phyloP scores from a whole-genome alignment of 345 rosid species.

The Garcia nutans region DNA sequence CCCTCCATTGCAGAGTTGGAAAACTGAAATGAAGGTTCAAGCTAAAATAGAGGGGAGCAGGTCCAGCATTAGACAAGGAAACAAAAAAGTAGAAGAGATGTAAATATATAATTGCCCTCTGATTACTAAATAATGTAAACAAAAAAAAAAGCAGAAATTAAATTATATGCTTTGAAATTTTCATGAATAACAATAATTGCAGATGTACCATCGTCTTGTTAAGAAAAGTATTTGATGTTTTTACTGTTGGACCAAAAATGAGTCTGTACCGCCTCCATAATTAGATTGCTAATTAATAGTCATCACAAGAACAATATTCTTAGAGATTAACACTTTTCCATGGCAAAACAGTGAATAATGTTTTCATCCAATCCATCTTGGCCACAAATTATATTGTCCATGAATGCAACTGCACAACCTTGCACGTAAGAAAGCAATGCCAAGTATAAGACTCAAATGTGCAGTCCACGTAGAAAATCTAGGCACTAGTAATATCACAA shows the following conservation, averaged over 20 bases:
- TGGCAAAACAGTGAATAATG: background rate
- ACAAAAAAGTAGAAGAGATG: background rate
- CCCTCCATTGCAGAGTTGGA: conserved; percentile 74
- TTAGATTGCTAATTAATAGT: background rate
- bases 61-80: conserved; percentile 11
- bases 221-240: no score
- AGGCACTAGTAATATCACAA: background rate
- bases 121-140: background rate
- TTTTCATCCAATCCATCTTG: background rate
- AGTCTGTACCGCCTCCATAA: background rate
- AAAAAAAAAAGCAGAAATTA: background rate
- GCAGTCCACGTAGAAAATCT: background rate
- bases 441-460: background rate
- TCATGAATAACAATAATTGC: background rate
- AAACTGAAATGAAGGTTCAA: conserved; percentile 55
- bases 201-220: background rate
- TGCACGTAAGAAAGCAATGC: background rate
- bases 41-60: conserved; percentile 36
- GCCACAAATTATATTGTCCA: background rate
- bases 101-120: background rate
- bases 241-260: no score
- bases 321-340: background rate
- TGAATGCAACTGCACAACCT: background rate
- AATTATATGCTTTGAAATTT: background rate
- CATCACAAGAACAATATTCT: background rate